Base-by-base conservation (phyloP, 129 eudicot species). In the Deinandra increscens region DNA sequence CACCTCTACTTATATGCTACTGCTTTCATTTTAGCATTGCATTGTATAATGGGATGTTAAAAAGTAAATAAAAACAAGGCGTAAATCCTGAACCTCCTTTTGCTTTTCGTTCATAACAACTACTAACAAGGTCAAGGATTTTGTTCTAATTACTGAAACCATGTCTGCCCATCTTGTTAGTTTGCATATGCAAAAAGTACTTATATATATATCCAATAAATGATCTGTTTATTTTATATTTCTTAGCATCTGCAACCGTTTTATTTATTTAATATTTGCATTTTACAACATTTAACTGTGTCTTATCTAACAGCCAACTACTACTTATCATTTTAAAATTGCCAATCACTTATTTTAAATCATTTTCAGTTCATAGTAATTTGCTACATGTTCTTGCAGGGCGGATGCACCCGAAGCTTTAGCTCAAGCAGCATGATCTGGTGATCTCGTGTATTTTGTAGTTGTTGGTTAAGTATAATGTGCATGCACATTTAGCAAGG, bases 391-490 rank as follows among this genome's bases (percentile, higher is more conserved):
- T 10, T 2, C 44, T 19, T 69, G 69, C 82, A 88, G 96, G 81
- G 75, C 79, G 2, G 77, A 70, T 48, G 83, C 76, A 67, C 71
- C 84, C 54, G 93, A 88, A 80, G 79, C 85, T 60, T 49, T 86
- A 48, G 86, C 90, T 65, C 84, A 84, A 71, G 86, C 90, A 9
- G 97, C 90, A 38, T 91, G 85, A 84, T 76, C 39, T 46, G 48
- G 72, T 45, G 42, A 68, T 67, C 61, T 68, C 45, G 14, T 76
- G 60, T 68, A 46, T 15, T 44, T 17, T 58, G 14, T 44, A 31
- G 12, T 67, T 44, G 61, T 75, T 29, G 13, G 46, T 61, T 70
- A 53, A 61, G 42, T 66, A 54, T 74, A 61, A 69, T 42, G 56
- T 37, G 75, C 70, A 46, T 61, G 64, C 46, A 73, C 71, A 42